Evolutionary conservation across 441 rosid genomes (phyloP), one percentile per base, ranked within the genome.

Genomic region (Omphalea diandra): DNA sequence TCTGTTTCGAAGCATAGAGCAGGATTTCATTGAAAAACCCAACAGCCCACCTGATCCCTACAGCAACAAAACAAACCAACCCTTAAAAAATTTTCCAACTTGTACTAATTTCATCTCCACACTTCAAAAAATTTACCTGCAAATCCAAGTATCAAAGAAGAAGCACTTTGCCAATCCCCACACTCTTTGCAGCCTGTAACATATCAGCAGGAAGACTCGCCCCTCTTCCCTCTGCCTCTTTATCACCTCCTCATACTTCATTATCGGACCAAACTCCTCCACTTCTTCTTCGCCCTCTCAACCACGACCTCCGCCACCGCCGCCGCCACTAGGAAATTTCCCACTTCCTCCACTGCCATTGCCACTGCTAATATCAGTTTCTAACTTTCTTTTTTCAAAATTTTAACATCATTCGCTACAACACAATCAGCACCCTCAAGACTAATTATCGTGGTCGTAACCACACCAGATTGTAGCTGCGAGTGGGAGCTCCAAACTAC

Each of bases 191-290:
- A 53, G 96, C 97, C 68, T 92, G 94, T 44, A 92, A 65, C 97
- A 94, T 87, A 74, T 94, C 96, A 31, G 79, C 67, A n/a, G 97
- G 97, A 75, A 91, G 97, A 43, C 78, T 80, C 22, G 82, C 88
- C 70, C 97, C 94, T 54, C 89, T 76, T 52, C 87, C 90, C 63
- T 91, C 81, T 7, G 84, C 81, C 83, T 88, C 97, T 59, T 73
- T 88, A 90, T 84, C 20, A 91, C 89, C 71, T 94, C 94, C 38
- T 90, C 98, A 75, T 83, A 86, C 74, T 78, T 91, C 91, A 91
- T 69, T 50, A 94, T 52, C 9, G 95, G 93, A 53, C 97, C 98
- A 75, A 94, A 90, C 80, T 94, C 98, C 68, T 84, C 81, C n/a
- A 87, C 93, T 71, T 86, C 98, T 2, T 76, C 91, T 0, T 74